Base-by-base conservation (phyloP, 768 basidiomycete genomes). In the Boletus rubroflammeus region DNA sequence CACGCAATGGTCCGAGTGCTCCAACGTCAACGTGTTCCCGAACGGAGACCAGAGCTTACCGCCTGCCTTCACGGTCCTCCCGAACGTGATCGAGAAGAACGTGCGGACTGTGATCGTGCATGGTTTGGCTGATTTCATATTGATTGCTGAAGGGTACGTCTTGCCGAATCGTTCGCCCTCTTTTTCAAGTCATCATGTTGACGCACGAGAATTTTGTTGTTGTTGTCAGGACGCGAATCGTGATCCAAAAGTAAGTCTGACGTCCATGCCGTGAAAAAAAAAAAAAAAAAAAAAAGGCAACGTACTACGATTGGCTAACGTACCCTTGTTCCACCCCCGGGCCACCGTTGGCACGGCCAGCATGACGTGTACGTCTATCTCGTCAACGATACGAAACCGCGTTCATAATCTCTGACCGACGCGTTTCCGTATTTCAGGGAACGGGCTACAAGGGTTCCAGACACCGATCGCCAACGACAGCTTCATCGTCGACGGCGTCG, bases 61-160 rank as follows among this genome's bases (percentile, higher is more conserved):
- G 0, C 76, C 86, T 8, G 78, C 80, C 0, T 75, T 88, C 48
- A 81, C 76, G 6, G 85, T 89, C 1, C 74, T 90, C 4, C 86
- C 88, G 6, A 83, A 75, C 56, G 86, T 88, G 50, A 90, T 91
- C 50, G 85, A 88, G 70, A 88, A 87, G 75, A 88, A 75, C 66
- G 72, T 80, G 50, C 75, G 86, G 47, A 79, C 76, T 3, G 84
- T 90, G 14, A 84, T 90, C 50, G 76, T 82, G 5, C 88, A 91
- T 48, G 88, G 88, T 0, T 73, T 88, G 47, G 85, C 81, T 0
- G 88, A 91, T 67, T 90, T 81, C 61, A 76, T 86, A 53, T 72
- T 87, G 32, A 88, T 90, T 47, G 81, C 87, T 10, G 84, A 88
- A 57, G 89, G 88, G 85, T 86, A 57, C 53, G 80, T 67, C 15